These are phyloP conservation scores for Fusarium sp. DNA, from an alignment of 2,329 filamentous ascomycete genomes.

Conservation along the genomic window DNA sequence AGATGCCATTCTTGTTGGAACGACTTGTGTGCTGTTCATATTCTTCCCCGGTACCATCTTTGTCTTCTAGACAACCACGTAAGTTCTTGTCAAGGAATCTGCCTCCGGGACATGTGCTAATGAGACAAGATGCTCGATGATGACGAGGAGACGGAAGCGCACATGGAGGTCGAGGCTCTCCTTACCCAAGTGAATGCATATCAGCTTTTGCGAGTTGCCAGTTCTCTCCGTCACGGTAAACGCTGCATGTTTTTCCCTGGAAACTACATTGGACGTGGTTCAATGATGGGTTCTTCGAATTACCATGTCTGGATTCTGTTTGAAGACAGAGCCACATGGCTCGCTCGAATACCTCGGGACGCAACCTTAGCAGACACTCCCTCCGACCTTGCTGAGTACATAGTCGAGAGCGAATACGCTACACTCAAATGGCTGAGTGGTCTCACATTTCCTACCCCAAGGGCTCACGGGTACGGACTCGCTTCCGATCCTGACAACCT, in stretches of 20 bases:
- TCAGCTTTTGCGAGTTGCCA: constrained; percentile 24
- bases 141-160: constrained; percentile 2
- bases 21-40: constrained; percentile 16
- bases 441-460: constrained; percentile 41
- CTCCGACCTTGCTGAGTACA: constrained; percentile 38
- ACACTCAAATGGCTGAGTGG: constrained; percentile 48
- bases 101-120: not conserved
- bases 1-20: constrained; percentile 6
- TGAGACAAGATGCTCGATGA: not conserved
- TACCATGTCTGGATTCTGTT: constrained; percentile 44
- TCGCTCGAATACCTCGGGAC: constrained; percentile 41
- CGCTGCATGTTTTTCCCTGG: constrained; percentile 31
- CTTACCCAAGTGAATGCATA: constrained; percentile 1
- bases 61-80: constrained; percentile 2
- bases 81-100: not conserved
- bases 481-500: constrained; percentile 29
- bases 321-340: constrained; percentile 38
- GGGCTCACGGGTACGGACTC: constrained; percentile 40
- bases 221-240: constrained; percentile 16
- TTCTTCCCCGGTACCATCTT: constrained; percentile 4
- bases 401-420: constrained; percentile 47
- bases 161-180: constrained; percentile 3
- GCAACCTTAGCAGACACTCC: constrained; percentile 34
- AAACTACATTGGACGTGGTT: constrained; percentile 18
- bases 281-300: constrained; percentile 42